Evolutionary conservation across 768 basidiomycete species (phyloP), one percentile per base, ranked within the genome.

Genomic region (Hydnum rufescens): DNA sequence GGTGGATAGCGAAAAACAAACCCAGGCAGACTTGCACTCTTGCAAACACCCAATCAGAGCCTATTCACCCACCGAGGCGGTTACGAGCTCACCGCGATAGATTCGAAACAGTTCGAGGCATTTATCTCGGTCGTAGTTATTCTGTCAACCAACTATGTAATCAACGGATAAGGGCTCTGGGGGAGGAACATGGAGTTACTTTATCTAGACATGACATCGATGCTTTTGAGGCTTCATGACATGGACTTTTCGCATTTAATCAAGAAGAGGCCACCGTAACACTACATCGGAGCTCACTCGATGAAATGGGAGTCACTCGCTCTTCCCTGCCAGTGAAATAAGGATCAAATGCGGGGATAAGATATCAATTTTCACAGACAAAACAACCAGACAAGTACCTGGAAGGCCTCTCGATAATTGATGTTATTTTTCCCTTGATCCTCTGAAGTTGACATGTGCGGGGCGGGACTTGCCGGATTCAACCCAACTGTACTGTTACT

Each of bases 21-120:
- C 44, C 44, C 44, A 47, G 8, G 44, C 44, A 47, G 44, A 13
- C 44, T 47, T 47, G 25, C 44, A 47, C 13, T 47, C 44, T 47
- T 8, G 26, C 8, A 8, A 13, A 47, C 8, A 8, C 8, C 8
- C 44, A 25, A 26, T 47, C 44, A 47, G 44, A 13, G 13, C 13
- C 13, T 13, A 16, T 28, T 8, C 8, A 13, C 8, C 8, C 26
- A 47, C 26, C 44, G 8, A 47, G 25, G 36, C 36, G 26, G 13
- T 16, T 16, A 13, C 44, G 34, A 39, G 26, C 44, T 13, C 8
- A 26, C 44, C 44, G 8, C 44, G 44, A 28, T 47, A 47, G 8
- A 8, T 26, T 28, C 26, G 44, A 26, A 47, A 47, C 26, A 47
- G 25, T 13, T 47, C 44, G 13, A 47, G 44, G 44, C 44, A 47